Evolutionary conservation across 257 asterid genomes (phyloP).

Genomic region (Ligustrum vulgare): DNA sequence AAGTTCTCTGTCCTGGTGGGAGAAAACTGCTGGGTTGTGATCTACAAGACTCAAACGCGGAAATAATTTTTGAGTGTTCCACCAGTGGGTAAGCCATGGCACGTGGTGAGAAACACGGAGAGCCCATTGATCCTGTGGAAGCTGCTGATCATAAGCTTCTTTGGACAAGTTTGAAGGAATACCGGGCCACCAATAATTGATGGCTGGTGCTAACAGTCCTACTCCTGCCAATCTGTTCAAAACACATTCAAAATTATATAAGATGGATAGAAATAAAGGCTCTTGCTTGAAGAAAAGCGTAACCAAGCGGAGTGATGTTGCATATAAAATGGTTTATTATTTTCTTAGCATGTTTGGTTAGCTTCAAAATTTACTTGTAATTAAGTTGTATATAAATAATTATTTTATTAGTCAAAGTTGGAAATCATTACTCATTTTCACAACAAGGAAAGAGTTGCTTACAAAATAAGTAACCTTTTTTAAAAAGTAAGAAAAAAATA

Average conservation of each 20-base stretch:
- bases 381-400: not conserved
- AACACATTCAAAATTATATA: constrained; percentile 12
- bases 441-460: not conserved
- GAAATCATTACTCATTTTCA: not conserved
- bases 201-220: constrained; percentile 68
- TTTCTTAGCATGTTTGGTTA: not conserved
- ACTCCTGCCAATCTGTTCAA: constrained; percentile 83
- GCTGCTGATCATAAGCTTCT: constrained; percentile 47
- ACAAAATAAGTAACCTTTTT: not conserved
- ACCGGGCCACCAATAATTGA: constrained; percentile 86
- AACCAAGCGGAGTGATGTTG: not conserved
- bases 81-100: constrained; percentile 90
- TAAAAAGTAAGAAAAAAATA: not conserved
- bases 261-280: constrained; percentile 3
- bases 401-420: not conserved
- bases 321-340: not conserved
- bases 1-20: constrained; percentile 61
- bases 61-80: constrained; percentile 88
- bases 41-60: constrained; percentile 46
- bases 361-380: not conserved
- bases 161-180: constrained; percentile 68
- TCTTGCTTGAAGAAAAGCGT: not conserved
- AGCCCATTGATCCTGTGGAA: constrained; percentile 72
- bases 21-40: constrained; percentile 31
- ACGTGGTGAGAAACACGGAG: constrained; percentile 66